These are phyloP conservation scores for Auricularia cornea DNA, from an alignment of 768 basidiomycete genomes.

Conservation along the genomic window DNA sequence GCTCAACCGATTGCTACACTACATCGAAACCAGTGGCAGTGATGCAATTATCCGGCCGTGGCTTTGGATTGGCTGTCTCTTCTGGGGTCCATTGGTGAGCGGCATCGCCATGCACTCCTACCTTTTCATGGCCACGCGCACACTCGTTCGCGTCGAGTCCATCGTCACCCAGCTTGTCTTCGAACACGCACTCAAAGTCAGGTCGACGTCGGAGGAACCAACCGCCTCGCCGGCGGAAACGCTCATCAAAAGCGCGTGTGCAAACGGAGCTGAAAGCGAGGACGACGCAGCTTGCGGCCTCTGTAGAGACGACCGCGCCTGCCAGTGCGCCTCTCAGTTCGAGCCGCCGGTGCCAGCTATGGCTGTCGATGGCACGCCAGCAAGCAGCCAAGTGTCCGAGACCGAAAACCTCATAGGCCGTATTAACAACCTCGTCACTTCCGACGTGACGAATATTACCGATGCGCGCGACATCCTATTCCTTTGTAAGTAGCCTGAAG, in stretches of 20 bases:
- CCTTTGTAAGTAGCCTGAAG: slow-evolving; percentile 6
- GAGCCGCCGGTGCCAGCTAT: too few species aligned
- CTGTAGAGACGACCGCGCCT: too few species aligned
- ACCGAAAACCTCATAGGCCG: slow-evolving; percentile 53
- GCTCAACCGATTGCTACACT: slow-evolving; percentile 32
- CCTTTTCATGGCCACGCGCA: slow-evolving; percentile 34
- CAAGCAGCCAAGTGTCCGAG: too few species aligned
- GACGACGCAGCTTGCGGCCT: slow-evolving; percentile 1
- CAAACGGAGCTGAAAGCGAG: neutral
- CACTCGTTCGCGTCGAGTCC: slow-evolving; percentile 41
- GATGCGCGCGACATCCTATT: slow-evolving; percentile 31
- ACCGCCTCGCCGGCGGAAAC: too few species aligned
- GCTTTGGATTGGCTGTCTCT: slow-evolving; percentile 36
- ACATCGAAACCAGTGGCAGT: slow-evolving; percentile 31
- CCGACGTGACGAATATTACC: slow-evolving; percentile 41
- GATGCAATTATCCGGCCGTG: slow-evolving; percentile 35
- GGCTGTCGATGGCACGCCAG: too few species aligned
- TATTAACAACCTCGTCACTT: slow-evolving; percentile 69
- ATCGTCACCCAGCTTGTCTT: slow-evolving; percentile 48
- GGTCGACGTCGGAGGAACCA: slow-evolving; percentile 41
- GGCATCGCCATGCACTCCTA: slow-evolving; percentile 34
- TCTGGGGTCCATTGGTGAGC: slow-evolving; percentile 27
- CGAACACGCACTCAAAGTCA: slow-evolving; percentile 52
- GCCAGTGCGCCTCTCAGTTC: too few species aligned
- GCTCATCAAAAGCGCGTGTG: too few species aligned